A percentile compares a stretch with the other conserved stretches of the same genome.
Evolutionary conservation across 2,329 filamentous ascomycete genomes (phyloP).

Genomic region (Amphichorda felina): DNA sequence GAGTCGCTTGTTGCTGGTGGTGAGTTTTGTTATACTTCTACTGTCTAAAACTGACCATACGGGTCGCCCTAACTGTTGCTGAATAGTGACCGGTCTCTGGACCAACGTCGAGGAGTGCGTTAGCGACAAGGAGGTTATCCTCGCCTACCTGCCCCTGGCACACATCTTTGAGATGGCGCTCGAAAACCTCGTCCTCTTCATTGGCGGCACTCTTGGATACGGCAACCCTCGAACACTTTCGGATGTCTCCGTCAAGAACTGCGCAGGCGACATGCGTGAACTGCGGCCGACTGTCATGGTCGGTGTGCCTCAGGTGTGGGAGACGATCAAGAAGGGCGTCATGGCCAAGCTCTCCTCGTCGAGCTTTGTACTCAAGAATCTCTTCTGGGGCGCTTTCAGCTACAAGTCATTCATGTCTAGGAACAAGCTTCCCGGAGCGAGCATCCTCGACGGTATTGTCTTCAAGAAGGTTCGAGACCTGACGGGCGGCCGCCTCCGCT

Average conservation of each 20-base stretch:
- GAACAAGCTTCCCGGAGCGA: constrained; percentile 51
- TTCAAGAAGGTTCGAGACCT: constrained; percentile 88
- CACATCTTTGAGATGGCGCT: constrained; percentile 96
- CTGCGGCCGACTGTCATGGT: constrained; percentile 83
- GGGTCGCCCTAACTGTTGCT: too few species aligned
- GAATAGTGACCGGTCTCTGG: constrained; percentile 63
- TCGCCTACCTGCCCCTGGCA: constrained; percentile 87
- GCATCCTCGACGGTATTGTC: constrained; percentile 66
- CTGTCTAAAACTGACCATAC: too few species aligned
- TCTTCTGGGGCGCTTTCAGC: constrained; percentile 62
- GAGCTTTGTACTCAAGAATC: constrained; percentile 55
- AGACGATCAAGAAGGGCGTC: constrained; percentile 93
- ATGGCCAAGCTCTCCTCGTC: constrained; percentile 63
- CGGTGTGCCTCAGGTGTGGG: constrained; percentile 94
- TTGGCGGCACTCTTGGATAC: constrained; percentile 88
- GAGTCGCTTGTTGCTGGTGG: constrained; percentile 63
- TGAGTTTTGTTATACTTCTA: constrained; percentile 17
- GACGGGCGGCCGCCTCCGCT: constrained; percentile 77
- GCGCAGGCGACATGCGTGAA: constrained; percentile 85
- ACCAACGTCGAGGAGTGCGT: constrained; percentile 68
- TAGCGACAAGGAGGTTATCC: constrained; percentile 62
- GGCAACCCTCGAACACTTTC: constrained; percentile 83
- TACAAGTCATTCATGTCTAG: constrained; percentile 47
- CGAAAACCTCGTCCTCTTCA: constrained; percentile 80
- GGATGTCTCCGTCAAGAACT: constrained; percentile 77